Evolutionary conservation across 148 eudicot species (phyloP).

Genomic region (Amaranthus palmeri): DNA sequence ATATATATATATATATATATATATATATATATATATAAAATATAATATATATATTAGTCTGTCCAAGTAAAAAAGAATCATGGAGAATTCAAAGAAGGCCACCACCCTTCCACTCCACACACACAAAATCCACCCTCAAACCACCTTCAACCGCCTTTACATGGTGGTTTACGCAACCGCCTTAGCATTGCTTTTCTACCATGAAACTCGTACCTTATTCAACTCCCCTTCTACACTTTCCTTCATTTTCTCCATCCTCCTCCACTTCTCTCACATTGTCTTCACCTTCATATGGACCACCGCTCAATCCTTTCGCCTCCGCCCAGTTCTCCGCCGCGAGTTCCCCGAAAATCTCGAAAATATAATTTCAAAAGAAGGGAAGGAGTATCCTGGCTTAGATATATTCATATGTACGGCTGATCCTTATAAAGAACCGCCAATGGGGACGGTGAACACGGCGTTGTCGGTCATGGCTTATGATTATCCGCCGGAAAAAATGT

Average conservation of each 20-base stretch:
- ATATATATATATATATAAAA: too few species aligned
- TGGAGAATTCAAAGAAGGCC: constrained; percentile 8
- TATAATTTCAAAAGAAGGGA: neutral
- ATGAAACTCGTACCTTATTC: constrained; percentile 33
- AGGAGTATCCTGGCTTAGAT: constrained; percentile 48
- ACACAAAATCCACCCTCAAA: constrained; percentile 25
- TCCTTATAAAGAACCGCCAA: constrained; percentile 77
- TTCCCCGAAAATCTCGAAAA: constrained; percentile 40
- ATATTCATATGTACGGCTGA: constrained; percentile 88
- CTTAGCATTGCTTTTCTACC: constrained; percentile 43
- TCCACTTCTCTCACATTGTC: constrained; percentile 46
- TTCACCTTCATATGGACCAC: constrained; percentile 55
- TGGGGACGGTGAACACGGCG: constrained; percentile 68
- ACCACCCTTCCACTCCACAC: constrained; percentile 34
- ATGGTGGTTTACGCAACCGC: constrained; percentile 46
- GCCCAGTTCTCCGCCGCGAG: constrained; percentile 44
- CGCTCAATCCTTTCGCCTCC: constrained; percentile 49
- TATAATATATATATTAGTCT: too few species aligned
- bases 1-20: too few species aligned
- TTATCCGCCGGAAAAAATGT: constrained; percentile 62
- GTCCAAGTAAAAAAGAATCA: neutral
- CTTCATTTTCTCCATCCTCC: constrained; percentile 22
- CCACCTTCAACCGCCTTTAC: constrained; percentile 46
- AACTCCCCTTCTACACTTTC: constrained; percentile 20
- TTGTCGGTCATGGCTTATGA: constrained; percentile 83